These are phyloP conservation scores for Benincasa hispida DNA, from an alignment of 306 rosid genomes.

Conservation along the genomic window DNA sequence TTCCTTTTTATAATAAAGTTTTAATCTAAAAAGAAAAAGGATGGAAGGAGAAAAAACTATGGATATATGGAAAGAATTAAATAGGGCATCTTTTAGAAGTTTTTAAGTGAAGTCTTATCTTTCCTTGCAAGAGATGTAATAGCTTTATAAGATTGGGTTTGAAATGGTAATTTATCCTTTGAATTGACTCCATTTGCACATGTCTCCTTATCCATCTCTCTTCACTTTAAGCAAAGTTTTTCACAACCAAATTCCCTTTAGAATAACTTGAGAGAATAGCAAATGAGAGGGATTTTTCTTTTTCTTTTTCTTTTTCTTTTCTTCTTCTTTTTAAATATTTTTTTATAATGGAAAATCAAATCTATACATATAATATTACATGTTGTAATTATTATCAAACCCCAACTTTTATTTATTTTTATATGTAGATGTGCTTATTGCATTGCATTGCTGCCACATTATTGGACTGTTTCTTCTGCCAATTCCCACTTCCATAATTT, in stretches of 20 bases:
- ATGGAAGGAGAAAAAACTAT: too few species aligned
- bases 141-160: not conserved
- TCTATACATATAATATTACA: not conserved
- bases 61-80: too few species aligned
- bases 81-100: not conserved
- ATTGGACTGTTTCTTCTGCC: not conserved
- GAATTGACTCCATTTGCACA: not conserved
- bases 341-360: not conserved
- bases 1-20: too few species aligned
- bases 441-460: not conserved
- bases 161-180: not conserved
- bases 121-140: not conserved
- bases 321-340: not conserved
- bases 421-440: not conserved
- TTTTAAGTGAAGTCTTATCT: not conserved
- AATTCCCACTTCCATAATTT: not conserved
- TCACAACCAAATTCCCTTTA: not conserved
- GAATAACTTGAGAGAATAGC: slow-evolving; percentile 2
- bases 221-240: slow-evolving; percentile 3
- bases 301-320: not conserved
- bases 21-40: too few species aligned
- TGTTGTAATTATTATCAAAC: not conserved
- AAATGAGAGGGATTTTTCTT: not conserved
- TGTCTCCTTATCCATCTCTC: slow-evolving; percentile 1
- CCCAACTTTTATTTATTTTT: not conserved